Evolutionary conservation across 352 stramenopile genomes (phyloP), one percentile per base, ranked within the genome.

Genomic region (Blastocystis sp.): DNA sequence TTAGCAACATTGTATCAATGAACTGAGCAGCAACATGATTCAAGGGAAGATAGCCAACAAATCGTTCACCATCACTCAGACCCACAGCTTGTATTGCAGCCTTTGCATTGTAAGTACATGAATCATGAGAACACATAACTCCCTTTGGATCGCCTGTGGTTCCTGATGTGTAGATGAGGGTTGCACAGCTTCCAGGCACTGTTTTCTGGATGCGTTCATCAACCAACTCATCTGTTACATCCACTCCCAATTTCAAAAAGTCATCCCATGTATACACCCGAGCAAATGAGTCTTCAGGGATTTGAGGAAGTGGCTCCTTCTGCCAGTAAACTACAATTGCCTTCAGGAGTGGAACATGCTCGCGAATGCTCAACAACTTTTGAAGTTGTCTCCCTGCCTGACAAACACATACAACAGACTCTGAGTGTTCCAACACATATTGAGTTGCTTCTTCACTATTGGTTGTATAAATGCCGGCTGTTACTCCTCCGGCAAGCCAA

Each of bases 391-490:
- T 39, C 19, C 90, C 89, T 75, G 91, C 90, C 71, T 94, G 92
- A 43, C 93, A 91, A 59, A 95, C 91, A 19, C 94, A 90, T n/a
- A 94, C 89, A 83, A 91, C 90, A 14, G 92, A 90, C 29, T 93
- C 88, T 74, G 91, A 94, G 86, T 95, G 92, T n/a, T 92, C 88
- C 0, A 92, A 91, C 46, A 94, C 92, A 88, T 93, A 94, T 75
- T 93, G 88, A 58, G 92, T 93, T 0, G 92, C 89, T 78, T 93
- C 90, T 21, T 92, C 39, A 0, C 89, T 91, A 88, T 94, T 94
- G 51, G 92, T 94, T 75, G 90, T 90, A 91, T 95, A 95, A 81
- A 95, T 92, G 51, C 93, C 93, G 16, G 92, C 91, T 83, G 92
- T 91, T 54, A 94, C 90, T 0, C 90, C 92, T 35, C 92, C 92